Evolutionary conservation across 441 rosid species (phyloP), one percentile per base, ranked within the genome.

Genomic region (Eruca vesicaria): DNA sequence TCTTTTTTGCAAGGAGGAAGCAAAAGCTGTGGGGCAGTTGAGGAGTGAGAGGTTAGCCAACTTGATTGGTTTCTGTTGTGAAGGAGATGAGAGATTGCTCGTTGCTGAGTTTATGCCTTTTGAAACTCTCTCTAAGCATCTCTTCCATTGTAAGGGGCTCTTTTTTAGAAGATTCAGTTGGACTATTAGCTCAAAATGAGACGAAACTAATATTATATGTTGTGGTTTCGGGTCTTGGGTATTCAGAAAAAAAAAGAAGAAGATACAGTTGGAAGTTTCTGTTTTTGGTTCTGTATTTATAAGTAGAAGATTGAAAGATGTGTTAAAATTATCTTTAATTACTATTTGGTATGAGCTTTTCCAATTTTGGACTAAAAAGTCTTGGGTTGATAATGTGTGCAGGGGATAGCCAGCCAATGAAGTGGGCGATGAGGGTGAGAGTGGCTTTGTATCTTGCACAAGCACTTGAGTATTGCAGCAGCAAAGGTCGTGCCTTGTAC

Each of bases 331-430:
- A 31, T 48, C 31, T 33, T 3, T 9, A 3, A 9, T 9, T 23
- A 23, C 26, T 23, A 23, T 23, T 23, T 23, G 26, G 26, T 3
- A 23, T 23, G 26, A 23, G 26, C 26, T 23, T n/a, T 23, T 23
- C 26, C 26, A 23, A 1, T 23, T 23, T 23, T 23, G 26, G 26
- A 23, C 26, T 23, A 23, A 3, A 23, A 23, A 23, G 18, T 38
- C 1, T 19, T 52, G 10, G 10, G 36, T 48, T 50, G 29, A 9
- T n/a, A 16, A 36, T 65, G 64, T 66, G 66, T 67, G 55, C 80
- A 95, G 99, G 99, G 99, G 99, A 95, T 79, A 87, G 75, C 55
- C 94, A 90, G 79, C 97, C 96, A 11, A 95, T 95, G 99, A 93
- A 89, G 80, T 95, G 99, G 98, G 83, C 90, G 16, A 95, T 95